Evolutionary conservation across 2,329 filamentous ascomycete genomes (phyloP).

Genomic region (Paecilomyces formosus): DNA sequence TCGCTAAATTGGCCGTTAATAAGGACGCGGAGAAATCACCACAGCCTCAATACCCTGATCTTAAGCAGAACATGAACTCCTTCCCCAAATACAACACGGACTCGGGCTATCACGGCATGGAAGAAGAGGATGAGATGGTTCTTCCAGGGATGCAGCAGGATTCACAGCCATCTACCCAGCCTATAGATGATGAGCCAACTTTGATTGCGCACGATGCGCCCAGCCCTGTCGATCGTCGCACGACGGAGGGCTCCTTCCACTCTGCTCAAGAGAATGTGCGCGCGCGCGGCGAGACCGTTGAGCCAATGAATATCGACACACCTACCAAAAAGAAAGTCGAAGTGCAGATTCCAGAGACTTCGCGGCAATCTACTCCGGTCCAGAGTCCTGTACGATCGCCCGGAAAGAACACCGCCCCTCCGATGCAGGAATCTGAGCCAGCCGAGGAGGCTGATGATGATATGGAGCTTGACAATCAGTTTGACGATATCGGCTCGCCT

Average conservation of each 20-base stretch:
- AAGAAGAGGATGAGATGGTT: conserved; percentile 32
- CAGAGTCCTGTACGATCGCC: conserved; percentile 9
- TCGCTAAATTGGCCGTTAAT: conserved; percentile 20
- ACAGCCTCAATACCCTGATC: conserved; percentile 21
- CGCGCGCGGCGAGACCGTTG: conserved; percentile 26
- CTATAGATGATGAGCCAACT: conserved; percentile 20
- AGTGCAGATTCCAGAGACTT: conserved; percentile 8
- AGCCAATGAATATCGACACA: conserved; percentile 27
- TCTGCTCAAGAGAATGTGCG: conserved; percentile 35
- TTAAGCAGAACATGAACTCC: conserved; percentile 28
- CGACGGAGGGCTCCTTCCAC: conserved; percentile 40
- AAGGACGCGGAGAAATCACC: conserved; percentile 11
- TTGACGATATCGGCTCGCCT: conserved; percentile 41
- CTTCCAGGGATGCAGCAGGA: conserved; percentile 22
- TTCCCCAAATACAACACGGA: conserved; percentile 36
- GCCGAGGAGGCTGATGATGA: conserved; percentile 19
- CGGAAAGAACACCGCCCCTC: conserved; percentile 7
- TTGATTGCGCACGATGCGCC: conserved; percentile 9
- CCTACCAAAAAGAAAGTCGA: conserved; percentile 13
- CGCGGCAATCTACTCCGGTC: conserved; percentile 4
- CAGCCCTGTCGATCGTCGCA: conserved; percentile 26
- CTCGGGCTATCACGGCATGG: conserved; percentile 42
- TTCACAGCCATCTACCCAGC: conserved; percentile 26
- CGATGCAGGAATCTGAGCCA: conserved; percentile 5
- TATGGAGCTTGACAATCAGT: conserved; percentile 24